phyloP scores from a whole-genome alignment of 805 yeast genomes.

The Torulaspora franciscae region DNA sequence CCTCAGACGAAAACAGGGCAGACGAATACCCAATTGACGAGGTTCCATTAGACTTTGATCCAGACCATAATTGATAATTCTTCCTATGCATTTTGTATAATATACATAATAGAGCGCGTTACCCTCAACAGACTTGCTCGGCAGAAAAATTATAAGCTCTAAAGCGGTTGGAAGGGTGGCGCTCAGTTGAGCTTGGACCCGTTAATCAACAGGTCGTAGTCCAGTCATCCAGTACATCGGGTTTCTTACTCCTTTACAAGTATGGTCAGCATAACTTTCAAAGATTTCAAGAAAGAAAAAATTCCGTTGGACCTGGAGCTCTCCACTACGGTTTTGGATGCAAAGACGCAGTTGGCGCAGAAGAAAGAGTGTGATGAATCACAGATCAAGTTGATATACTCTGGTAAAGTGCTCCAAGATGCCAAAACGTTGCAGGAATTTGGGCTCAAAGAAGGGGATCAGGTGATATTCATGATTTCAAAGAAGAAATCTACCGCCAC shows the following conservation, averaged over 20 bases:
- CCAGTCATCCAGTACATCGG: neutral
- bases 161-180: conserved; percentile 2
- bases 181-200: neutral
- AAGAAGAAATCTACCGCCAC: conserved; percentile 41
- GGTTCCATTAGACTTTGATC: conserved; percentile 29
- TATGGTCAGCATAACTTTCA: conserved; percentile 43
- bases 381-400: conserved; percentile 84
- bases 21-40: conserved; percentile 15
- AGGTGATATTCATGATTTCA: conserved; percentile 87
- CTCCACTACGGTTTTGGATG: conserved; percentile 58
- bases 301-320: conserved; percentile 73
- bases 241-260: conserved; percentile 11
- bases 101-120: neutral
- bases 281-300: conserved; percentile 89
- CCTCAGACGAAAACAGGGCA: neutral
- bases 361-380: conserved; percentile 62
- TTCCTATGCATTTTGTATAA: conserved; percentile 1
- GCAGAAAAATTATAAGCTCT: neutral
- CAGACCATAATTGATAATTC: conserved; percentile 48
- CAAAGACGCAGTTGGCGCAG: conserved; percentile 67
- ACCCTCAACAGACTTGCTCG: neutral
- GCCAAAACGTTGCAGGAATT: conserved; percentile 65
- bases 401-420: conserved; percentile 87
- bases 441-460: conserved; percentile 77
- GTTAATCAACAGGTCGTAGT: neutral